phyloP scores from a whole-genome alignment of 2,329 filamentous ascomycete genomes.

The Penicillium sp. region DNA sequence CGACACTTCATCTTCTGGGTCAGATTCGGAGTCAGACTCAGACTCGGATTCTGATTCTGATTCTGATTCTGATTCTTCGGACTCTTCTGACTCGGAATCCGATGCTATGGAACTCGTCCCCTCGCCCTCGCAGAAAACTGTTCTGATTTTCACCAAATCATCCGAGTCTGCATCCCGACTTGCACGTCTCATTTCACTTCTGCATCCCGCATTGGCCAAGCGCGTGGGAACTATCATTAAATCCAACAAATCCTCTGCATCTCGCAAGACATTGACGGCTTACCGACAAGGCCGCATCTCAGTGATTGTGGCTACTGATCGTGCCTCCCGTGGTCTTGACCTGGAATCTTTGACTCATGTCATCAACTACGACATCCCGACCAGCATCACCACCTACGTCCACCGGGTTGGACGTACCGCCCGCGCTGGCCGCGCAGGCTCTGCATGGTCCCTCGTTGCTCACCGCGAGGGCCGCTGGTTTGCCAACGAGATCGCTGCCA shows the following conservation, averaged over 20 bases:
- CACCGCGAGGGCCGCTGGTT: conserved; percentile 89
- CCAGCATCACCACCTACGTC: conserved; percentile 77
- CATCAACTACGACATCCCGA: conserved; percentile 89
- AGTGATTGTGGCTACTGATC: conserved; percentile 85
- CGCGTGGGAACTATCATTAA: conserved; percentile 72
- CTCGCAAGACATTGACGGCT: conserved; percentile 65
- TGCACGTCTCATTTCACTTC: conserved; percentile 70
- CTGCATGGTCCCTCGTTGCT: conserved; percentile 83
- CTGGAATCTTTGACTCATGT: conserved; percentile 77
- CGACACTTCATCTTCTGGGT: too few species aligned
- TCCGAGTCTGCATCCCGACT: conserved; percentile 86
- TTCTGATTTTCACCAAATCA: conserved; percentile 85
- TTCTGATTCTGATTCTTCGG: conserved; percentile 22
- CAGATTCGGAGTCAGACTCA: conserved; percentile 19
- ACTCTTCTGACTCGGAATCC: conserved; percentile 27
- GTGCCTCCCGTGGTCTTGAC: conserved; percentile 89
- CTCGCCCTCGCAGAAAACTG: conserved; percentile 41
- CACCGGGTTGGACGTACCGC: conserved; percentile 92
- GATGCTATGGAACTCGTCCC: conserved; percentile 22
- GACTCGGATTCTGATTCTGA: conserved; percentile 22
- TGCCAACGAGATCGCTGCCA: conserved; percentile 73
- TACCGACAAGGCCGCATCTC: conserved; percentile 64
- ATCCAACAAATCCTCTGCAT: conserved; percentile 69
- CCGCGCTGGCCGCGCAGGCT: conserved; percentile 70
- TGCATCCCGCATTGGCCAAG: conserved; percentile 59